phyloP scores from a whole-genome alignment of 306 rosid species.

The Castanospermum australe region DNA sequence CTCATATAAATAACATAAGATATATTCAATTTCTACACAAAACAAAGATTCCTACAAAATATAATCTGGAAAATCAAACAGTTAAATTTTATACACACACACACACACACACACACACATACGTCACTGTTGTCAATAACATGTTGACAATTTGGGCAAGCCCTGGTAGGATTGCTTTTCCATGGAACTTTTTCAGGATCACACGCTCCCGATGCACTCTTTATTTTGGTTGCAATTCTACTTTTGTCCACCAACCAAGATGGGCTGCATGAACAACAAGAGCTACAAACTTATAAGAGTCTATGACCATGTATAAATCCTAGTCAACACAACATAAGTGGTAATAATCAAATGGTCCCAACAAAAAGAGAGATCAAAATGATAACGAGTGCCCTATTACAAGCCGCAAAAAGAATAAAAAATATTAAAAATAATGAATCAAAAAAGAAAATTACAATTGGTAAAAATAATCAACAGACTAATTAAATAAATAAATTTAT shows the following conservation, averaged over 20 bases:
- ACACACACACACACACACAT: background rate
- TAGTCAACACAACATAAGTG: background rate
- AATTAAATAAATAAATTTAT: background rate
- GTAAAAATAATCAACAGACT: background rate
- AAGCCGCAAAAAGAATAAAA: background rate
- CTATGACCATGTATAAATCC: background rate
- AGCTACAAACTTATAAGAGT: background rate
- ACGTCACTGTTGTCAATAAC: slow-evolving; percentile 82
- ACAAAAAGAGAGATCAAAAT: background rate
- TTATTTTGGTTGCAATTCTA: slow-evolving; percentile 88
- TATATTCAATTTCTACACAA: background rate
- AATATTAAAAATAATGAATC: background rate
- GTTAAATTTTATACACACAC: background rate
- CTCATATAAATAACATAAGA: background rate
- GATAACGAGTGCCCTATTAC: background rate
- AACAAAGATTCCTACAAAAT: background rate
- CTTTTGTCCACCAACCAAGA: slow-evolving; percentile 83
- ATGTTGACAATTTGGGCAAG: slow-evolving; percentile 77
- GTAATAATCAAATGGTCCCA: background rate
- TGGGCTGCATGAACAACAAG: slow-evolving; percentile 48
- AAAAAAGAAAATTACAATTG: background rate
- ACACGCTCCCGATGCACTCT: slow-evolving; percentile 61
- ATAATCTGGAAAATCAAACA: slow-evolving; percentile 7
- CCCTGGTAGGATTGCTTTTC: slow-evolving; percentile 78
- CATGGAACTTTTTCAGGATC: slow-evolving; percentile 50